phyloP scores from a whole-genome alignment of 2,329 filamentous ascomycete genomes.

The Colletotrichum graminicola region DNA sequence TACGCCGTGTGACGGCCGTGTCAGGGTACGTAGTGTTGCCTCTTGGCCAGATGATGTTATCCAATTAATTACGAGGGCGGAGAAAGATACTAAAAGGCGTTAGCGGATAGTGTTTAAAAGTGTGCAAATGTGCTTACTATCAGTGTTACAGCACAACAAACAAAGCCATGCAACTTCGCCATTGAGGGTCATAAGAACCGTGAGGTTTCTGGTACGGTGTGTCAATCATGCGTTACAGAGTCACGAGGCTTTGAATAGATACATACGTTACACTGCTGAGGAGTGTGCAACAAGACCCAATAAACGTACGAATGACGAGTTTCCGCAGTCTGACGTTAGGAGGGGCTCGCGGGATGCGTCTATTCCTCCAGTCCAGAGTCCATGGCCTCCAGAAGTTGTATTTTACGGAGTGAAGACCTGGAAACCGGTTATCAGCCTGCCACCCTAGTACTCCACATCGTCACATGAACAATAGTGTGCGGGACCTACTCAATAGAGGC shows the following conservation, averaged over 20 bases:
- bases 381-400: conserved; percentile 40
- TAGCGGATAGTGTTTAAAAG: neutral
- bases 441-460: too few relatives aligned
- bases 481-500: conserved; percentile 20
- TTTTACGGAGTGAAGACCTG: conserved; percentile 33
- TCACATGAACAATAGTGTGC: too few relatives aligned
- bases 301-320: conserved; percentile 34
- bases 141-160: conserved; percentile 32
- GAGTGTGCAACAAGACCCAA: conserved; percentile 32
- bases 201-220: neutral
- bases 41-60: conserved; percentile 31
- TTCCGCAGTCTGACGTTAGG: conserved; percentile 27
- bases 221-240: neutral
- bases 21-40: conserved; percentile 25
- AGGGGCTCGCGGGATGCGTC: conserved; percentile 25
- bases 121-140: neutral
- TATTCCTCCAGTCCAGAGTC: conserved; percentile 31
- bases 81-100: conserved; percentile 15
- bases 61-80: conserved; percentile 37
- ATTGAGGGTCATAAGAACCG: conserved; percentile 17
- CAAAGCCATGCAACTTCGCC: conserved; percentile 36
- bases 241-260: accelerated
- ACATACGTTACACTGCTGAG: conserved; percentile 30
- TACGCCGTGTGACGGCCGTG: conserved; percentile 17
- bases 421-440: neutral